A percentile compares a stretch with the other conserved stretches of the same genome.
phyloP scores from a whole-genome alignment of 139 green algal genomes.

The Chlorella ohadii region DNA sequence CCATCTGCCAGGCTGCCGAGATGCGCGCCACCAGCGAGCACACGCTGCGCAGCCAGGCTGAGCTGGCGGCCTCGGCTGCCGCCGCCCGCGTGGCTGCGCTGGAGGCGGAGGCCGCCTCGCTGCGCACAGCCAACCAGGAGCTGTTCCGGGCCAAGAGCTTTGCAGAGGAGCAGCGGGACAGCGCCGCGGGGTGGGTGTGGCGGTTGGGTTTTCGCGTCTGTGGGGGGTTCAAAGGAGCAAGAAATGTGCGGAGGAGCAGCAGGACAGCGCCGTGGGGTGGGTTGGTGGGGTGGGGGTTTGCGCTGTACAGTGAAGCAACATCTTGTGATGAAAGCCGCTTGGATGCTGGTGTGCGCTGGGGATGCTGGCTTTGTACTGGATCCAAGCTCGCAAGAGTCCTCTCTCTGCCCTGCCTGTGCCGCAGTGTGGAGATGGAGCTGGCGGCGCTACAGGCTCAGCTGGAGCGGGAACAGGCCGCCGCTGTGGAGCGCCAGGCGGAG shows the following conservation, averaged over 20 bases:
- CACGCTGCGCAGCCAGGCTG: slow-evolving; percentile 6
- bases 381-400: no score
- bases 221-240: no score
- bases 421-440: neutral
- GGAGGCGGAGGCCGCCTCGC: neutral
- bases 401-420: neutral
- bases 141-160: slow-evolving; percentile 4
- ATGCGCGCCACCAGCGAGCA: slow-evolving; percentile 11
- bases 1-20: neutral
- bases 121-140: slow-evolving; percentile 22
- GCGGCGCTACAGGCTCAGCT: neutral
- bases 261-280: neutral
- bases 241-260: neutral
- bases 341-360: no score
- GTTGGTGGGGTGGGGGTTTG: no score
- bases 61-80: slow-evolving; percentile 20
- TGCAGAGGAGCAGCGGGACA: neutral
- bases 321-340: no score
- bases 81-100: neutral
- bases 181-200: neutral
- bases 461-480: neutral
- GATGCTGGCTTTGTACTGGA: no score
- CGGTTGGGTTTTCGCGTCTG: no score
- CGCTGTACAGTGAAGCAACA: no score
- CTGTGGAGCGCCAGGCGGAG: neutral